A percentile compares a stretch with the other conserved stretches of the same genome.
Evolutionary conservation across 2,329 filamentous ascomycete species (phyloP).

Genomic region (Grosmannia penicillata): DNA sequence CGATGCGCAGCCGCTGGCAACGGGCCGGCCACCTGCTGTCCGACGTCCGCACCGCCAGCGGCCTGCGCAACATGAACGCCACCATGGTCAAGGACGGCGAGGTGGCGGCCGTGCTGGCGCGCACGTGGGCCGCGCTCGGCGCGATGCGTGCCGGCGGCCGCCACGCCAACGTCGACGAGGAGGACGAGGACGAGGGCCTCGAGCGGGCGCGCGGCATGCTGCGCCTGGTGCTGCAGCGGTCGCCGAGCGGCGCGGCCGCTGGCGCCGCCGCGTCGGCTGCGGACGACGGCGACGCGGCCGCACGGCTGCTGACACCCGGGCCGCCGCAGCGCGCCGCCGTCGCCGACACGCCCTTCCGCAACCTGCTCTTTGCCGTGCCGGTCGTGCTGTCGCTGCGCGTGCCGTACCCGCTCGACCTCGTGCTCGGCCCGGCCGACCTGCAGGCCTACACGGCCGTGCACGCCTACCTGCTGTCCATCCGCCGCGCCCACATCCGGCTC

Average conservation of each 20-base stretch:
- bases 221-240: conserved; percentile 47
- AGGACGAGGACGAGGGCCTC: conserved; percentile 69
- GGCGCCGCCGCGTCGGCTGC: conserved; percentile 16
- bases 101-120: conserved; percentile 58
- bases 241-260: too few relatives aligned
- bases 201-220: conserved; percentile 71
- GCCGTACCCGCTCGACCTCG: conserved; percentile 70
- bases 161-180: conserved; percentile 49
- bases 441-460: conserved; percentile 74
- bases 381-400: conserved; percentile 58
- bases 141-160: conserved; percentile 48
- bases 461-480: conserved; percentile 72
- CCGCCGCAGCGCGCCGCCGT: conserved; percentile 16
- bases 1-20: conserved; percentile 58
- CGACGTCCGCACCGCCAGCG: conserved; percentile 6
- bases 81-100: conserved; percentile 76
- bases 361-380: conserved; percentile 67
- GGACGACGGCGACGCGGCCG: conserved; percentile 6
- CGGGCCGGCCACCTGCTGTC: conserved; percentile 37
- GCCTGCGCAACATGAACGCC: conserved; percentile 40
- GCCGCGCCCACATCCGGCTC: conserved; percentile 71
- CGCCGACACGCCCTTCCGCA: conserved; percentile 49
- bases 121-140: conserved; percentile 69
- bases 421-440: conserved; percentile 63
- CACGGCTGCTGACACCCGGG: too few relatives aligned